Conservation (phyloP, 192 early-diverging fungal species). For the Hyaloraphidium curvatum region DNA sequence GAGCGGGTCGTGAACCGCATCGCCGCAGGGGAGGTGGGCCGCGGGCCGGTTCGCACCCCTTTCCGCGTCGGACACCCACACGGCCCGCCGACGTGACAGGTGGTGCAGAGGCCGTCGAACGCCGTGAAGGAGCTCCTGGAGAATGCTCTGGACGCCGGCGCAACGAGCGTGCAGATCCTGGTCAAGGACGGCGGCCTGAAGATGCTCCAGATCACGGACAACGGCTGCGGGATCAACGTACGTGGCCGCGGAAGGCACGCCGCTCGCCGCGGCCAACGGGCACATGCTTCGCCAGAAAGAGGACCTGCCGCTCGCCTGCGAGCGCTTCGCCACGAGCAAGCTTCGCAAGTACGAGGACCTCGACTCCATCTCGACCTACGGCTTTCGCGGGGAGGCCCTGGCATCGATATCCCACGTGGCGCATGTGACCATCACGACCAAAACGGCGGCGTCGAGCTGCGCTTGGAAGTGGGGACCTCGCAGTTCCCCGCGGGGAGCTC, state of each 20-base stretch:
- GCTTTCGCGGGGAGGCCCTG: constrained; percentile 91
- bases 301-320: constrained; percentile 79
- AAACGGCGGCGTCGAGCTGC: constrained; percentile 19
- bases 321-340: constrained; percentile 92
- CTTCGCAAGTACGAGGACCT: constrained; percentile 71
- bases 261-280: not conserved
- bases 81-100: no score
- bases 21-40: constrained; percentile 76
- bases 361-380: constrained; percentile 66
- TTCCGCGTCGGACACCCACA: no score
- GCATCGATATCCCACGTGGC: constrained; percentile 92
- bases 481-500: not conserved
- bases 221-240: constrained; percentile 74
- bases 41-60: no score
- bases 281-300: constrained; percentile 22
- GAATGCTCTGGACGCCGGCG: constrained; percentile 84
- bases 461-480: constrained; percentile 22
- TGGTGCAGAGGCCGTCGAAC: constrained; percentile 89
- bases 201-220: constrained; percentile 84
- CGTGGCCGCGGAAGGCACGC: not conserved
- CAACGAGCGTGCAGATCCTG: constrained; percentile 61
- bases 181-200: constrained; percentile 87
- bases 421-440: constrained; percentile 71
- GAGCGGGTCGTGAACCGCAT: constrained; percentile 83
- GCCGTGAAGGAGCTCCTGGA: constrained; percentile 94